phyloP scores from a whole-genome alignment of 176 grass and related monocot genomes.

The Zizania latifolia region DNA sequence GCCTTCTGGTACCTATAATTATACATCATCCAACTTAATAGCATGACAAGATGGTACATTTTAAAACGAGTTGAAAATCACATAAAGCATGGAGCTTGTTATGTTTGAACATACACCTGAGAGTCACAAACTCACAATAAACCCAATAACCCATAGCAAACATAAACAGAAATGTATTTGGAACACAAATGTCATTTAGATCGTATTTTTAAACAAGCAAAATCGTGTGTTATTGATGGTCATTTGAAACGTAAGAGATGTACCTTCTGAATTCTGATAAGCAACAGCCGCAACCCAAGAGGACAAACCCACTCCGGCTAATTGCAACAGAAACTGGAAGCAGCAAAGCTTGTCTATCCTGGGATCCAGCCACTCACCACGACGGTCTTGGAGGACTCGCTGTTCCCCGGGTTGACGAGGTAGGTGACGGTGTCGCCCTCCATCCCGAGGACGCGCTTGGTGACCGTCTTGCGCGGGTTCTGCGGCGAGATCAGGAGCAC shows the following conservation, averaged over 20 bases:
- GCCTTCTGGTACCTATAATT: conserved; percentile 68
- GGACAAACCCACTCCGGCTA: neutral
- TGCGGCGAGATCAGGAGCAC: conserved; percentile 67
- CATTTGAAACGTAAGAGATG: neutral
- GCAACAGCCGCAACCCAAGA: neutral
- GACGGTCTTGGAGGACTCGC: conserved; percentile 43
- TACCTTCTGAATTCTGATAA: neutral
- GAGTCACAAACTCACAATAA: neutral
- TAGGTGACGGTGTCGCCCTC: conserved; percentile 62
- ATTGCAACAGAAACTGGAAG: neutral
- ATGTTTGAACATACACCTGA: neutral
- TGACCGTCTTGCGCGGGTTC: conserved; percentile 55
- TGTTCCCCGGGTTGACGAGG: conserved; percentile 45
- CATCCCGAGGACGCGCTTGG: conserved; percentile 64
- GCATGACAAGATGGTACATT: neutral
- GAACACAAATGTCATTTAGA: neutral
- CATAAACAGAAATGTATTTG: neutral
- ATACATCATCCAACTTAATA: neutral
- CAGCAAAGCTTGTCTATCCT: too few relatives aligned
- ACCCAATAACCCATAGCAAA: neutral
- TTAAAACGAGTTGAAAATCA: conserved; percentile 1
- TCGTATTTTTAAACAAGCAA: neutral
- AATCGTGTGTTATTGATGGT: neutral
- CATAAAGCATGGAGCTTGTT: neutral
- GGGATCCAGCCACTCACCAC: conserved; percentile 33